These are phyloP conservation scores for Willaertia magna DNA, from an alignment of 208 protist genomes.

Conservation along the genomic window DNA sequence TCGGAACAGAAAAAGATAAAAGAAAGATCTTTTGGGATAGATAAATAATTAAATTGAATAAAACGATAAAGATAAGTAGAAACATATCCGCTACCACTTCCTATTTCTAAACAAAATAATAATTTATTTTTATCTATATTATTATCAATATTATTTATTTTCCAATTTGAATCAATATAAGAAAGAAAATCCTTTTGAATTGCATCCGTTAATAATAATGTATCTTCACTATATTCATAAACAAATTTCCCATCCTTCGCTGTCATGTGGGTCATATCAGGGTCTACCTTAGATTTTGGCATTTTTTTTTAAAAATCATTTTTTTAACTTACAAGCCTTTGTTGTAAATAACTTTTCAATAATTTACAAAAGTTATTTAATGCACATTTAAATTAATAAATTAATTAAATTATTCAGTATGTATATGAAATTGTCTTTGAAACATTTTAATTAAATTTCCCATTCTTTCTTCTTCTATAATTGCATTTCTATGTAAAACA, in stretches of 20 bases:
- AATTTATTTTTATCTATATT: no score
- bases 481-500: no score
- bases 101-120: slow-evolving; percentile 10
- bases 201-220: neutral
- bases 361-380: no score
- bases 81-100: slow-evolving; percentile 1
- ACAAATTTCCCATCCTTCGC: neutral
- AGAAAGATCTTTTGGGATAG: neutral
- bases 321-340: no score
- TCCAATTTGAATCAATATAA: neutral
- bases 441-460: no score
- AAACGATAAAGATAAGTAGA: neutral
- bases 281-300: neutral
- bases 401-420: no score
- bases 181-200: neutral
- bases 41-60: neutral
- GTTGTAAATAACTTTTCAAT: no score
- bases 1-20: neutral
- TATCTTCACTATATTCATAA: slow-evolving; percentile 10
- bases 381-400: no score
- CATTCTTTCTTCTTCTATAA: no score
- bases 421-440: no score
- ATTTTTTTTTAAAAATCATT: neutral
- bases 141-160: no score
- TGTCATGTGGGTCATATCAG: neutral